phyloP scores from a whole-genome alignment of 345 rosid species.

The Triadica sebifera region DNA sequence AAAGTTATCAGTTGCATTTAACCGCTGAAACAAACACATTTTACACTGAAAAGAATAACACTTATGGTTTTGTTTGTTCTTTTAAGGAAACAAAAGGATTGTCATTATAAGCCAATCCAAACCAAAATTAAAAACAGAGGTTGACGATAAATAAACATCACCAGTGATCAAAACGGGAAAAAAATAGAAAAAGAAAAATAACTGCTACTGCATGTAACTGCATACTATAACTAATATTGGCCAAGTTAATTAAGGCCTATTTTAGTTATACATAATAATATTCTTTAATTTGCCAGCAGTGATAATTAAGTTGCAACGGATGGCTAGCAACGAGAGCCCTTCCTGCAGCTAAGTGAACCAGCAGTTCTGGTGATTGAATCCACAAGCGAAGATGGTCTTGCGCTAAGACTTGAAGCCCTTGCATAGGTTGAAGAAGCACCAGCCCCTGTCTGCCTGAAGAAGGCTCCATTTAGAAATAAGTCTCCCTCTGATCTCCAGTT shows the following conservation, averaged over 20 bases:
- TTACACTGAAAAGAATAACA: too few species aligned
- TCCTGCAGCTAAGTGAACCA: slow-evolving; percentile 28
- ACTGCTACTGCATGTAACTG: background rate
- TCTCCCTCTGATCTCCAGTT: slow-evolving; percentile 34
- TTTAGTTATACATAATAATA: too few species aligned
- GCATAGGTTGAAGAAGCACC: slow-evolving; percentile 26
- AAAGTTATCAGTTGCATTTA: too few species aligned
- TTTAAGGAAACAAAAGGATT: too few species aligned
- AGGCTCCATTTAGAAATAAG: slow-evolving; percentile 24
- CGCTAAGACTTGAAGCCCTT: slow-evolving; percentile 25
- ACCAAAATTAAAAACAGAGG: too few species aligned
- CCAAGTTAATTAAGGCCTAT: too few species aligned
- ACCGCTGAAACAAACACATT: too few species aligned
- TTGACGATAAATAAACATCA: too few species aligned
- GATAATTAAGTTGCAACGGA: too few species aligned
- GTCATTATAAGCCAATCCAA: too few species aligned
- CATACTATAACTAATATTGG: background rate
- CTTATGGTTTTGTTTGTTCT: too few species aligned
- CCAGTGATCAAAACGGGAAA: background rate
- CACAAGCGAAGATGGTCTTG: slow-evolving; percentile 30
- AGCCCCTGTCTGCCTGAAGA: slow-evolving; percentile 23
- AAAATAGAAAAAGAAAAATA: background rate
- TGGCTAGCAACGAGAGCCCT: slow-evolving; percentile 22
- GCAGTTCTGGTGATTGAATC: slow-evolving; percentile 22
- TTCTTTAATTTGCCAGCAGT: too few species aligned